Conservation (phyloP, 2,329 filamentous ascomycete species). For the Fusarium sp. region DNA sequence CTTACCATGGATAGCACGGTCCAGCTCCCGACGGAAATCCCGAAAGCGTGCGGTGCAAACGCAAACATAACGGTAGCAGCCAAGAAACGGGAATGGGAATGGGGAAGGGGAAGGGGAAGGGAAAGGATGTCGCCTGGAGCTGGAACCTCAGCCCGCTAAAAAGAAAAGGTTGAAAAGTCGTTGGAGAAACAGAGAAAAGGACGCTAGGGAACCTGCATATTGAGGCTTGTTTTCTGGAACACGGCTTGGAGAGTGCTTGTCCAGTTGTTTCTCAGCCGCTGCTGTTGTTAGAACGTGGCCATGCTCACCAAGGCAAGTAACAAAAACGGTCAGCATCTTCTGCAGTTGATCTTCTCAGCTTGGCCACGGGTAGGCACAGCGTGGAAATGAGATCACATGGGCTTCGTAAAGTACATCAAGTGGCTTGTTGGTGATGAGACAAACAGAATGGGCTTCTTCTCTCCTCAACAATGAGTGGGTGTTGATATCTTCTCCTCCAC, state of each 20-base stretch:
- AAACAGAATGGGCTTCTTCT: constrained; percentile 13
- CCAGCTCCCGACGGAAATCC: constrained; percentile 25
- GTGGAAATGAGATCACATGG: constrained; percentile 9
- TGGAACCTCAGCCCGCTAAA: constrained; percentile 32
- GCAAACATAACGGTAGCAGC: constrained; percentile 3
- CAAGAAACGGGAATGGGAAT: not conserved
- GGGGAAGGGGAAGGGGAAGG: not conserved
- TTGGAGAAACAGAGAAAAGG: constrained; percentile 17
- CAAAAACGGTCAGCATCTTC: not conserved
- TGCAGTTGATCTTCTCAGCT: constrained; percentile 9
- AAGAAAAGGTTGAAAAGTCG: constrained; percentile 14
- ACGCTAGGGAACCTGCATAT: constrained; percentile 29
- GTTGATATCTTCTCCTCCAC: not conserved
- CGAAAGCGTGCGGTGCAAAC: constrained; percentile 23
- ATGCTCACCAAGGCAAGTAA: not conserved
- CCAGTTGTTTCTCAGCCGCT: constrained; percentile 26
- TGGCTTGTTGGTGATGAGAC: constrained; percentile 17
- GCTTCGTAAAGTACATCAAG: not conserved
- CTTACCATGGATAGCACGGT: constrained; percentile 10
- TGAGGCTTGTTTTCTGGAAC: constrained; percentile 33
- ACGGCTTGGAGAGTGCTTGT: constrained; percentile 8
- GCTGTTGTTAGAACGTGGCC: constrained; percentile 1
- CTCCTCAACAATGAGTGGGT: not conserved
- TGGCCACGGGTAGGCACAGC: constrained; percentile 22
- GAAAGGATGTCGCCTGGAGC: constrained; percentile 17